Evolutionary conservation across 768 basidiomycete genomes (phyloP).

Genomic region (Macrolepiota fuliginosa): DNA sequence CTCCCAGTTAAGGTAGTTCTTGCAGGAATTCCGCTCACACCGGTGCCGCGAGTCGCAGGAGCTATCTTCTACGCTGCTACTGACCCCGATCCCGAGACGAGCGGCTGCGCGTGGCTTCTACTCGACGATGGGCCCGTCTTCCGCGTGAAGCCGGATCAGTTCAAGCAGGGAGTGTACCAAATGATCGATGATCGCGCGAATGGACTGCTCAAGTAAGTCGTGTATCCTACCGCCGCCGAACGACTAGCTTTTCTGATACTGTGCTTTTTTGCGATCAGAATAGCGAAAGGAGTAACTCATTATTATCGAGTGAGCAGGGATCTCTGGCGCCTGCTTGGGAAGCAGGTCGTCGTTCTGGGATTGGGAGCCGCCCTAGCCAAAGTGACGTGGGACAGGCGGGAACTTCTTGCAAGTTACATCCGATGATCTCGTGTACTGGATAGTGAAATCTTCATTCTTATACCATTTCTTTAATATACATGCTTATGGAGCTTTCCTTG

Average conservation of each 20-base stretch:
- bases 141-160: constrained; percentile 41
- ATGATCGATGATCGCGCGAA: constrained; percentile 47
- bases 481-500: neutral
- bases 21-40: constrained; percentile 47
- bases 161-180: constrained; percentile 50
- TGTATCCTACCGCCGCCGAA: neutral
- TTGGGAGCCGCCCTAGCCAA: constrained; percentile 22
- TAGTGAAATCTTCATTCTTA: neutral
- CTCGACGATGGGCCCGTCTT: constrained; percentile 51
- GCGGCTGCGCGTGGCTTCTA: constrained; percentile 45
- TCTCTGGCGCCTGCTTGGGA: constrained; percentile 26
- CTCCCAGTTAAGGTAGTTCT: constrained; percentile 37
- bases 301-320: constrained; percentile 28
- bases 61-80: constrained; percentile 53
- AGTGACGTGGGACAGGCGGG: constrained; percentile 27
- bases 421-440: constrained; percentile 9
- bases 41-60: constrained; percentile 45
- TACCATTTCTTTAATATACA: constrained; percentile 3
- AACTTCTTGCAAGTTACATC: constrained; percentile 17
- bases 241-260: neutral
- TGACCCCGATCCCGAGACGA: constrained; percentile 40
- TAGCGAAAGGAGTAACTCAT: constrained; percentile 23
- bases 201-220: constrained; percentile 12
- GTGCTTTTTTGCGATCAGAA: constrained; percentile 14
- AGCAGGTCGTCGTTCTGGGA: constrained; percentile 21